Conservation (phyloP, 2,329 filamentous ascomycete species). For the Fusarium siculi region DNA sequence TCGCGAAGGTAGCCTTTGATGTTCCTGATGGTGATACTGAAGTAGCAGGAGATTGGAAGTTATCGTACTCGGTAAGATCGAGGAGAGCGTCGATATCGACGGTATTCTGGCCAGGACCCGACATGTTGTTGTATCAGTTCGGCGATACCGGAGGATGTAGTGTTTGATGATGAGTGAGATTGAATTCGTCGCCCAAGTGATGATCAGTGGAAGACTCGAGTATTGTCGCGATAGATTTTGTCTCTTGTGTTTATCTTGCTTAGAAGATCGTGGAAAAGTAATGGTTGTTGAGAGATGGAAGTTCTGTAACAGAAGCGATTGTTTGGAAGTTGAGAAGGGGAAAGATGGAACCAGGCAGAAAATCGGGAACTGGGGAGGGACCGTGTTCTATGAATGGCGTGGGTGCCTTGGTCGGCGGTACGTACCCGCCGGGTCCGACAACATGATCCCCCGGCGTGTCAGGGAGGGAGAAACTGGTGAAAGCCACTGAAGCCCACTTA, state of each 20-base stretch:
- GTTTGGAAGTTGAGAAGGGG: constrained; percentile 38
- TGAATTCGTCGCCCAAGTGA: constrained; percentile 11
- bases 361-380: constrained; percentile 43
- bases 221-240: not conserved
- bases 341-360: constrained; percentile 42
- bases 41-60: constrained; percentile 65
- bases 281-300: constrained; percentile 25
- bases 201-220: not conserved
- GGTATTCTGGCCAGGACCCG: constrained; percentile 56
- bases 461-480: constrained; percentile 16
- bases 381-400: constrained; percentile 50
- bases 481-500: constrained; percentile 33
- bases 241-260: not conserved
- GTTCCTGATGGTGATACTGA: constrained; percentile 65
- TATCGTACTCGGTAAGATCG: constrained; percentile 72
- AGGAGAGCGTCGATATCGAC: constrained; percentile 68
- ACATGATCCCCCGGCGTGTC: constrained; percentile 25
- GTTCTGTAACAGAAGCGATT: constrained; percentile 28
- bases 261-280: constrained; percentile 4
- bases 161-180: not conserved
- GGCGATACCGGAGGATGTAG: constrained; percentile 23
- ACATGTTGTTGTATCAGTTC: constrained; percentile 47
- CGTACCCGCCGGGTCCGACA: constrained; percentile 31
- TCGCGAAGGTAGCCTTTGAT: constrained; percentile 65
- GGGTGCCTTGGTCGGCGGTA: constrained; percentile 43